Conservation (phyloP, 2,329 filamentous ascomycete species). For the Trichothecium roseum region DNA sequence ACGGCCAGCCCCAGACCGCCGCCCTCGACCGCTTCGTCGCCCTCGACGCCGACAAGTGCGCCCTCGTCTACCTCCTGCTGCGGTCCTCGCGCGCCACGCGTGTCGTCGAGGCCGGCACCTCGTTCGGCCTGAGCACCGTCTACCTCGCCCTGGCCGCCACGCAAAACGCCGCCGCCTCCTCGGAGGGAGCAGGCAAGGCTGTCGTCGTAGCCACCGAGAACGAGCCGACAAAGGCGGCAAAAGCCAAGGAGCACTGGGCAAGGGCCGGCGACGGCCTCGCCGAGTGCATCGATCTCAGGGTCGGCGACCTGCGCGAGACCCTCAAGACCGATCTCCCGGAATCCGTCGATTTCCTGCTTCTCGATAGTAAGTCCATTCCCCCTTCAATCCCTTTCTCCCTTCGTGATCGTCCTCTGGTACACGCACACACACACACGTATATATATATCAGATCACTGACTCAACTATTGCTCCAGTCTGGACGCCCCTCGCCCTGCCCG, state of each 20-base stretch:
- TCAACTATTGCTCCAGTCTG: slow-evolving; percentile 31
- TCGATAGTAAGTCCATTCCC: slow-evolving; percentile 43
- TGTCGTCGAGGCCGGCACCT: slow-evolving; percentile 51
- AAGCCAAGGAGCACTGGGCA: slow-evolving; percentile 43
- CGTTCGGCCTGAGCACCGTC: slow-evolving; percentile 51
- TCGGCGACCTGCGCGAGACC: slow-evolving; percentile 47
- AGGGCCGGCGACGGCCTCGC: slow-evolving; percentile 36
- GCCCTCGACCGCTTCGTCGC: slow-evolving; percentile 47
- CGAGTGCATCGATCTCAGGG: slow-evolving; percentile 42
- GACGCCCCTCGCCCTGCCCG: slow-evolving; percentile 42
- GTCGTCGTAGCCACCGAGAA: slow-evolving; percentile 50
- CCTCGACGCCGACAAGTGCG: slow-evolving; percentile 47
- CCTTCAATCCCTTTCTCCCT: neutral
- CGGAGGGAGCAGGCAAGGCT: slow-evolving; percentile 11
- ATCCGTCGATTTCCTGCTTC: slow-evolving; percentile 43
- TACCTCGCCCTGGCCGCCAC: slow-evolving; percentile 48
- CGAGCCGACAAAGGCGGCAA: slow-evolving; percentile 39
- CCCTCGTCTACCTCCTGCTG: slow-evolving; percentile 43
- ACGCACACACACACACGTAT: too few relatives aligned
- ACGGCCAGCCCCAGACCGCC: slow-evolving; percentile 14
- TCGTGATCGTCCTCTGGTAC: neutral
- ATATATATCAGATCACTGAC: too few relatives aligned
- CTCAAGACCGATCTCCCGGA: slow-evolving; percentile 31
- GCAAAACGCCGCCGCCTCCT: slow-evolving; percentile 21
- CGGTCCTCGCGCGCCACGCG: slow-evolving; percentile 35